phyloP scores from a whole-genome alignment of 805 yeast species.

The Hanseniaspora mollemarum region DNA sequence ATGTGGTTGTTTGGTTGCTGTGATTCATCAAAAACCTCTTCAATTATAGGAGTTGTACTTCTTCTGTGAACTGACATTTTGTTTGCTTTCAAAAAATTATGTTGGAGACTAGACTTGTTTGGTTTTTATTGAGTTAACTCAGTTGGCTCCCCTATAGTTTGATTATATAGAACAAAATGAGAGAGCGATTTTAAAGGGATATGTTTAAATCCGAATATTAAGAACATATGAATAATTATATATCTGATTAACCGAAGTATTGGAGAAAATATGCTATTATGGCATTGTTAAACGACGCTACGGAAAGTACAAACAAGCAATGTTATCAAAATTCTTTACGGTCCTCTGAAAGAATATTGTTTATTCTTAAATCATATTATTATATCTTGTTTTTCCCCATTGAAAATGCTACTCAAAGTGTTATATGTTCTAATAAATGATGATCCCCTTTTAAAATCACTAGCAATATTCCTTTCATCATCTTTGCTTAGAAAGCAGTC shows the following conservation, averaged over 20 bases:
- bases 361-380: no score
- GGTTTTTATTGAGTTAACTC: no score
- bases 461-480: neutral
- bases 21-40: neutral
- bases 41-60: slow-evolving; percentile 2
- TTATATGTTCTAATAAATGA: neutral
- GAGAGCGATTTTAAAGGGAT: no score
- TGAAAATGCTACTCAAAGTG: neutral
- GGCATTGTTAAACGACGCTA: no score
- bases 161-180: no score
- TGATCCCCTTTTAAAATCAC: neutral
- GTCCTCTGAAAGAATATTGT: neutral
- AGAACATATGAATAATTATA: no score
- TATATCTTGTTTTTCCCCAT: neutral
- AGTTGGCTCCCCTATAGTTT: no score
- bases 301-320: neutral
- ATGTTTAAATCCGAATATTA: no score
- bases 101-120: no score
- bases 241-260: neutral
- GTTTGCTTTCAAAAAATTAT: no score
- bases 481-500: neutral
- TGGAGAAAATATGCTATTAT: no score
- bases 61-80: neutral
- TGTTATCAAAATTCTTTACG: neutral
- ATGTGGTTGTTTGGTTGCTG: neutral